Conservation (phyloP, 192 early-diverging fungal species). For the Coemansia javaensis region DNA sequence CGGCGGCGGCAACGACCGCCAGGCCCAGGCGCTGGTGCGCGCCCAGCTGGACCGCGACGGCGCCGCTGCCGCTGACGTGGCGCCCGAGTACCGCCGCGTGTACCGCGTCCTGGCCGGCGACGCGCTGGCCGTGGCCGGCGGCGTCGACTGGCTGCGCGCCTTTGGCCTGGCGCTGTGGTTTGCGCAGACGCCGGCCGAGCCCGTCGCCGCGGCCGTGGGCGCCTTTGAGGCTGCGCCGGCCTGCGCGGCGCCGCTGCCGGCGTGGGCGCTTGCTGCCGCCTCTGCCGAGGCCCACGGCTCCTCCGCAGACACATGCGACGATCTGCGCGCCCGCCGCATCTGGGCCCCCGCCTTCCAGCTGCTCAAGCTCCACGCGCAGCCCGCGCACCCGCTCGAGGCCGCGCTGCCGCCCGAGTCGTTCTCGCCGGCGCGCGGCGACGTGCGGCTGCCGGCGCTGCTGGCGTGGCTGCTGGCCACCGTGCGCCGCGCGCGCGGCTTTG, state of each 20-base stretch:
- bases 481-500: conserved; percentile 48
- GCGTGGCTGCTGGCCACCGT: conserved; percentile 50
- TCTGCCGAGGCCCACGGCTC: no score
- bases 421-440: conserved; percentile 57
- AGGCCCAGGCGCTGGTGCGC: conserved; percentile 30
- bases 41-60: conserved; percentile 19
- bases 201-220: conserved; percentile 12
- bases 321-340: conserved; percentile 9
- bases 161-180: conserved; percentile 64
- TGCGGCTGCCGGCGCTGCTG: conserved; percentile 66
- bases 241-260: conserved; percentile 28
- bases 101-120: conserved; percentile 58
- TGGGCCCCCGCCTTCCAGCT: conserved; percentile 74
- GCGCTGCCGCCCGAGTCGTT: conserved; percentile 60
- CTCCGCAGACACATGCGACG: no score
- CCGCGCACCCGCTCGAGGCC: conserved; percentile 52
- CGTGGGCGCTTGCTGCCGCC: conserved; percentile 18
- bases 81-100: conserved; percentile 48
- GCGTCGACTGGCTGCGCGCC: conserved; percentile 62
- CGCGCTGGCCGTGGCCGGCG: conserved; percentile 38
- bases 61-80: conserved; percentile 1
- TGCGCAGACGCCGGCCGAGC: conserved; percentile 39
- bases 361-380: conserved; percentile 56
- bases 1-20: conserved; percentile 52
- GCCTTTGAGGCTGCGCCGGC: conserved; percentile 4